Conservation (phyloP, 2,329 filamentous ascomycete genomes). For the Leptodontidium sp. region DNA sequence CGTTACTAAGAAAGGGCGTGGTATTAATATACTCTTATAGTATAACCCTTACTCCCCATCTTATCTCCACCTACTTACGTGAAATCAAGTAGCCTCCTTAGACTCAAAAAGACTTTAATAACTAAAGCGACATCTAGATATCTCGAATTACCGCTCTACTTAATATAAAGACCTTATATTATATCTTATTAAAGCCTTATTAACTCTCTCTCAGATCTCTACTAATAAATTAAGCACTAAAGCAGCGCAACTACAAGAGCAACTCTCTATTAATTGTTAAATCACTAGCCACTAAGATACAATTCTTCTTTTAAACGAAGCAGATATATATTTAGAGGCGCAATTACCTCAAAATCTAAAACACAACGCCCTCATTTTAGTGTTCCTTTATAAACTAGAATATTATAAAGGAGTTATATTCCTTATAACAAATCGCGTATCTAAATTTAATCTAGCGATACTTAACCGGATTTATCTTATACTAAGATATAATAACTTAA, state of each 20-base stretch:
- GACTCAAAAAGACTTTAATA: constrained; percentile 31
- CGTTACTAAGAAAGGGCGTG: neutral
- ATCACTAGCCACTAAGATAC: constrained; percentile 50
- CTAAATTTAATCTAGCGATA: neutral
- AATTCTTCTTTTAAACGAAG: constrained; percentile 35
- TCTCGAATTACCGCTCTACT: constrained; percentile 17
- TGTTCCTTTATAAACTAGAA: constrained; percentile 50
- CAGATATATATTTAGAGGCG: constrained; percentile 31
- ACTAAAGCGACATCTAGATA: constrained; percentile 17
- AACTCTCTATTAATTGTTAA: constrained; percentile 55
- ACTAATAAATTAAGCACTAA: constrained; percentile 15
- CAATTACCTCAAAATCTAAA: constrained; percentile 16
- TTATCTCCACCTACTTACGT: constrained; percentile 8
- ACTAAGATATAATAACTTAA: neutral
- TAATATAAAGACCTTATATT: constrained; percentile 1
- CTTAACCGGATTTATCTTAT: neutral
- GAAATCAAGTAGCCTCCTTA: constrained; percentile 22
- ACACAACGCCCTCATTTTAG: constrained; percentile 26
- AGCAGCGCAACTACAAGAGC: constrained; percentile 44
- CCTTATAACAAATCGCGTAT: constrained; percentile 46
- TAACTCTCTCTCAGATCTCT: constrained; percentile 18
- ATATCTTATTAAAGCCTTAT: neutral
- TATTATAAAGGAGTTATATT: constrained; percentile 51
- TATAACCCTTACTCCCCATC: constrained; percentile 1
- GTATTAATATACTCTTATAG: constrained; percentile 18